Evolutionary conservation across 768 basidiomycete species (phyloP).

Genomic region (Pisolithus sp.): DNA sequence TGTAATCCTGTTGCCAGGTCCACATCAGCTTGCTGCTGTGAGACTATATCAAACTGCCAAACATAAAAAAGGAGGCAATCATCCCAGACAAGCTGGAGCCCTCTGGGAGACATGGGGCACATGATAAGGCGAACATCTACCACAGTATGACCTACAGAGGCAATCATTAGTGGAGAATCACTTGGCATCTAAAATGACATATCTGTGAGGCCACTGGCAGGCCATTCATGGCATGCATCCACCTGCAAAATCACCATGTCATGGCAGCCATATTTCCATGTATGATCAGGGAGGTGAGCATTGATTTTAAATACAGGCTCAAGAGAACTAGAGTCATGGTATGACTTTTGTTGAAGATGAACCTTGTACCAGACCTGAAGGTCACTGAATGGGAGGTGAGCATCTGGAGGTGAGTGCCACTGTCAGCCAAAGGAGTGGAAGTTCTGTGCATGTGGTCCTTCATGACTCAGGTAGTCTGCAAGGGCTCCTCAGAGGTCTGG

Average conservation of each 20-base stretch:
- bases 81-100: background rate
- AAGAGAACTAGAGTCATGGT: slow-evolving; percentile 3
- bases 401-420: background rate
- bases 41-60: slow-evolving; percentile 18
- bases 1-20: slow-evolving; percentile 17
- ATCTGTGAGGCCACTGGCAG: slow-evolving; percentile 7
- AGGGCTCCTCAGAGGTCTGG: slow-evolving; percentile 25
- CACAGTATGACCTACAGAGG: slow-evolving; percentile 7
- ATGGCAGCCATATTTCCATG: slow-evolving; percentile 16
- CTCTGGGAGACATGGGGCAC: slow-evolving; percentile 2
- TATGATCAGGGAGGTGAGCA: slow-evolving; percentile 10
- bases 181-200: background rate
- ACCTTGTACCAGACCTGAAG: slow-evolving; percentile 25
- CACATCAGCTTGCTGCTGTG: slow-evolving; percentile 4
- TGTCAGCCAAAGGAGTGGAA: slow-evolving; percentile 4
- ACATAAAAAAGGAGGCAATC: slow-evolving; percentile 20
- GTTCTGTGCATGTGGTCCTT: background rate
- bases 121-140: slow-evolving; percentile 14
- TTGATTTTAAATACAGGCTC: slow-evolving; percentile 10
- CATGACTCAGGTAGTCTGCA: slow-evolving; percentile 11
- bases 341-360: slow-evolving; percentile 17
- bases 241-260: slow-evolving; percentile 12
- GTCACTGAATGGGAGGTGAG: slow-evolving; percentile 18
- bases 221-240: too few species aligned
- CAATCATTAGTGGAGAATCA: background rate